phyloP scores from a whole-genome alignment of 2,329 filamentous ascomycete genomes.

The Bisporella sp. region DNA sequence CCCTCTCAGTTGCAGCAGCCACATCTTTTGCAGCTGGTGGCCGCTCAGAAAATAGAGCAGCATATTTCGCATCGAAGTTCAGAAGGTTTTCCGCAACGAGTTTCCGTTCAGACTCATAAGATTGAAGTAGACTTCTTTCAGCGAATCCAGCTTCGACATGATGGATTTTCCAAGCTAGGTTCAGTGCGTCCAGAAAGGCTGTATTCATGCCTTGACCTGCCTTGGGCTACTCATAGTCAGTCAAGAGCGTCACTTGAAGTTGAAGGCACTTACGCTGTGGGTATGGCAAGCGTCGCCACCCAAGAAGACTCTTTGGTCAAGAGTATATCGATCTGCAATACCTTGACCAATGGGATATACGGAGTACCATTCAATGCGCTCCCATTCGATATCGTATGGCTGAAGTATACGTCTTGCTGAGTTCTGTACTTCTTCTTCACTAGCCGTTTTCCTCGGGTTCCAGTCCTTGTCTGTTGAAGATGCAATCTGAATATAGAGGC shows the following conservation, averaged over 20 bases:
- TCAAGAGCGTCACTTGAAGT: constrained; percentile 34
- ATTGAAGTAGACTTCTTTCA: constrained; percentile 64
- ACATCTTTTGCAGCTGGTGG: constrained; percentile 69
- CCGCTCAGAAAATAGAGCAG: constrained; percentile 79
- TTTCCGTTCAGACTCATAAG: constrained; percentile 83
- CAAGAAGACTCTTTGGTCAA: constrained; percentile 65
- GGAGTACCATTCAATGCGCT: constrained; percentile 65
- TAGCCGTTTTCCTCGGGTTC: constrained; percentile 56
- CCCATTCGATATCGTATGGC: constrained; percentile 62
- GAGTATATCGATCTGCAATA: constrained; percentile 59
- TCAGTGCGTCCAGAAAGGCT: constrained; percentile 73
- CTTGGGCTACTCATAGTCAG: constrained; percentile 60
- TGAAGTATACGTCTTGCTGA: constrained; percentile 58
- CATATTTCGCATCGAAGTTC: constrained; percentile 82
- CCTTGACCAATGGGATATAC: constrained; percentile 73
- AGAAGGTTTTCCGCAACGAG: constrained; percentile 78
- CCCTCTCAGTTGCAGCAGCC: constrained; percentile 48
- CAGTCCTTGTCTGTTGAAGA: constrained; percentile 55
- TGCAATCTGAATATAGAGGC: constrained; percentile 63
- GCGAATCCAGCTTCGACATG: constrained; percentile 81
- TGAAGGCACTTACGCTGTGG: constrained; percentile 51
- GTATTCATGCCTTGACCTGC: constrained; percentile 78
- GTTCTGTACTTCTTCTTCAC: constrained; percentile 54
- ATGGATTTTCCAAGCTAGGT: constrained; percentile 94
- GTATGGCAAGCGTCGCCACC: constrained; percentile 76